A percentile compares a stretch with the other conserved stretches of the same genome.
Evolutionary conservation across 2,329 filamentous ascomycete species (phyloP).

Genomic region (Neoarthrinium moseri): DNA sequence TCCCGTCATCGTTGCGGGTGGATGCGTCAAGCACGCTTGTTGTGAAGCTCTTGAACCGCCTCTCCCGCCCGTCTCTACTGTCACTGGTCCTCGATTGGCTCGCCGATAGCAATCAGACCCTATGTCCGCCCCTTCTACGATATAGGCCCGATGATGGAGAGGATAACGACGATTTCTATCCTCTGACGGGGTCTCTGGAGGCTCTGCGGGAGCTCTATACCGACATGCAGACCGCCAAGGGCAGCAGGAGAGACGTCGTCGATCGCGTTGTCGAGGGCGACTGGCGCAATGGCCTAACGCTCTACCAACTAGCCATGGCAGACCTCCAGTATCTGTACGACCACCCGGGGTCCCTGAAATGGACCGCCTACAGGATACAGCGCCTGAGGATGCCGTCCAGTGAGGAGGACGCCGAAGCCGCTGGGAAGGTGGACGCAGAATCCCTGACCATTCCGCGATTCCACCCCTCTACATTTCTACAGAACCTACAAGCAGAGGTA

Average conservation of each 20-base stretch:
- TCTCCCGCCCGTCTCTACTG: constrained; percentile 71
- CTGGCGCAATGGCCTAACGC: constrained; percentile 62
- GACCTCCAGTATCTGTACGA: constrained; percentile 66
- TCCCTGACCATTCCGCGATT: constrained; percentile 64
- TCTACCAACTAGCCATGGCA: constrained; percentile 69
- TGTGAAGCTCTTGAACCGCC: constrained; percentile 63
- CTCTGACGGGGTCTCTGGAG: constrained; percentile 62
- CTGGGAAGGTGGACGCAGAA: constrained; percentile 41
- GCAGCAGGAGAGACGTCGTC: constrained; percentile 61
- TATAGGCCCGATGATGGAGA: constrained; percentile 46
- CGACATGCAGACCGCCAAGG: constrained; percentile 57
- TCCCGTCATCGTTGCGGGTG: constrained; percentile 70
- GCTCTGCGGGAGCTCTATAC: constrained; percentile 66
- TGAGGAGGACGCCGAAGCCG: constrained; percentile 36
- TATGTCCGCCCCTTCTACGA: constrained; percentile 59
- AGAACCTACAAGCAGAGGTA: constrained; percentile 71
- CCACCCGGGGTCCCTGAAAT: constrained; percentile 62
- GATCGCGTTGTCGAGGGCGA: constrained; percentile 67
- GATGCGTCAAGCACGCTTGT: constrained; percentile 63
- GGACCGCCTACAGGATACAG: constrained; percentile 61
- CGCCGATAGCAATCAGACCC: constrained; percentile 59
- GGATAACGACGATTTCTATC: constrained; percentile 66
- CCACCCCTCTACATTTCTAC: constrained; percentile 77
- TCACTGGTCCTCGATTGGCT: constrained; percentile 77
- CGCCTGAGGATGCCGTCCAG: constrained; percentile 42